phyloP scores from a whole-genome alignment of 495 filamentous ascomycete species.

The Filosporella fistucella region DNA sequence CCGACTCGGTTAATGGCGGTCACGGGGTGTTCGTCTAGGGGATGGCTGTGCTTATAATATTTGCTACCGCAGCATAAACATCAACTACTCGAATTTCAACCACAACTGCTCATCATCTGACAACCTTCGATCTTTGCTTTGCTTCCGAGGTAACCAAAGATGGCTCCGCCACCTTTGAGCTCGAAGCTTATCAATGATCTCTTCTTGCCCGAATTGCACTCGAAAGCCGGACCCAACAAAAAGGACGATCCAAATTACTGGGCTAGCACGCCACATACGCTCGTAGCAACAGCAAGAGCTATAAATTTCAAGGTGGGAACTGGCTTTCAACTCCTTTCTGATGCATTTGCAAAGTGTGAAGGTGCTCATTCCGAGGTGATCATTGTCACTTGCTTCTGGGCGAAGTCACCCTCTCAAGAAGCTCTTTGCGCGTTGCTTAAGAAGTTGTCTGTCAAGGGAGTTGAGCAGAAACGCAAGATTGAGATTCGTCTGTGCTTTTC shows the following conservation, averaged over 20 bases:
- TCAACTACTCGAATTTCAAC: no score
- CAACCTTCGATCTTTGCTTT: no score
- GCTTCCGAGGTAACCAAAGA: no score
- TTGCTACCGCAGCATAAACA: no score
- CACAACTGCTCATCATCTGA: no score
- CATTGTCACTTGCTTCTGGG: slow-evolving; percentile 78
- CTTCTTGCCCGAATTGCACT: no score
- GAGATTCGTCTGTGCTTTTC: slow-evolving; percentile 60
- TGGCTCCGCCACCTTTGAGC: no score
- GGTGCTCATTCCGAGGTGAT: slow-evolving; percentile 57
- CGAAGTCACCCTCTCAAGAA: slow-evolving; percentile 46
- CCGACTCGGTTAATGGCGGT: no score
- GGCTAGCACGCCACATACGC: slow-evolving; percentile 2
- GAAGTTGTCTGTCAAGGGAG: slow-evolving; percentile 19
- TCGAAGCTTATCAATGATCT: no score
- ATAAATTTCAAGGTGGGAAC: slow-evolving; percentile 18
- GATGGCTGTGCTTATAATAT: no score
- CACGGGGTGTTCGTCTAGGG: no score
- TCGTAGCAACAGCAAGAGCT: slow-evolving; percentile 16
- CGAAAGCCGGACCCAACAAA: no score
- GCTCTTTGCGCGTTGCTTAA: slow-evolving; percentile 30
- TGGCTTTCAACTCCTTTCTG: slow-evolving; percentile 17
- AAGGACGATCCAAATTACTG: slow-evolving; percentile 14
- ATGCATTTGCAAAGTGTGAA: slow-evolving; percentile 50
- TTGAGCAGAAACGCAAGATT: slow-evolving; percentile 31